A percentile compares a stretch with the other conserved stretches of the same genome.
These are phyloP conservation scores for Solanum corneliomulleri DNA, from an alignment of 257 asterid species.

Conservation along the genomic window DNA sequence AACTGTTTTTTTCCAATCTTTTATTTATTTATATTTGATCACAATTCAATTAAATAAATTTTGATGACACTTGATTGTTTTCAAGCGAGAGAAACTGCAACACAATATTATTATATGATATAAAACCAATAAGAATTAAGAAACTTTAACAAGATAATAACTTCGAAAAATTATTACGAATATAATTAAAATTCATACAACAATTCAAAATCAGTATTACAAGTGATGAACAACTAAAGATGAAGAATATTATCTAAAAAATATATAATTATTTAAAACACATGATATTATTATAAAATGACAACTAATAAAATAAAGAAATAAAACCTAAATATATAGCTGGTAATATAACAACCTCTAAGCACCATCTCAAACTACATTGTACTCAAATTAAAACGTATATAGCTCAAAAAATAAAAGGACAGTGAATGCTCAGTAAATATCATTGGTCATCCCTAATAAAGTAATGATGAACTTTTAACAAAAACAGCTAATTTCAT, in stretches of 20 bases:
- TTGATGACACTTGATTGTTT: not conserved
- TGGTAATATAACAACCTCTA: no score
- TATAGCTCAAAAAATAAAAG: not conserved
- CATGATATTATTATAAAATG: no score
- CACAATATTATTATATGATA: not conserved
- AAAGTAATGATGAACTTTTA: not conserved
- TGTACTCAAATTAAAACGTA: not conserved
- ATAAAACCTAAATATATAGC: no score
- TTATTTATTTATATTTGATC: no score
- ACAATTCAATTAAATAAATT: not conserved
- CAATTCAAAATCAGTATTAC: not conserved
- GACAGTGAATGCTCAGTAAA: not conserved
- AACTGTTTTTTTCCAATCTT: no score
- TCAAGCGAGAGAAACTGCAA: not conserved
- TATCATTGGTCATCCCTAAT: not conserved
- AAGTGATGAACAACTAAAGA: not conserved
- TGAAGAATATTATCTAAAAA: no score
- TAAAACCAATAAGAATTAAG: not conserved
- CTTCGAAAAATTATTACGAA: no score
- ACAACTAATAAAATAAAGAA: no score
- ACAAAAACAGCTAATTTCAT: not conserved
- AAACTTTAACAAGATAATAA: not conserved
- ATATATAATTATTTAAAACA: no score
- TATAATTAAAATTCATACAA: no score
- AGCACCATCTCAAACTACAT: not conserved